Evolutionary conservation across 805 yeast species (phyloP).

Genomic region (Wickerhamomyces ciferrii): DNA sequence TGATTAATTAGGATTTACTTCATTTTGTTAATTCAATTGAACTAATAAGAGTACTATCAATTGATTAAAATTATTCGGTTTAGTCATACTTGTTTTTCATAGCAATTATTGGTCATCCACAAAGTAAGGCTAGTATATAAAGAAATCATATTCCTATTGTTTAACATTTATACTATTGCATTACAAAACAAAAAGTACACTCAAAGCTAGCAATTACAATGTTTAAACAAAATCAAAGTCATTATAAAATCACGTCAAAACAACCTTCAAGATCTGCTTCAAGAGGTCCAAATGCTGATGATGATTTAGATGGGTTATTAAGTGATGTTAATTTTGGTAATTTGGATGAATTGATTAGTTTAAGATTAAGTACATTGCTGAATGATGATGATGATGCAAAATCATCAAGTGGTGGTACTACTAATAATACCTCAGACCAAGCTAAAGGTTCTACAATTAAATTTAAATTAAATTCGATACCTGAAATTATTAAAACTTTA

Average conservation of each 20-base stretch:
- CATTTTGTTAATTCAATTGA: too few species aligned
- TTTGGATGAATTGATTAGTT: slow-evolving; percentile 19
- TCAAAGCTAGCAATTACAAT: too few species aligned
- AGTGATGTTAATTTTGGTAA: slow-evolving; percentile 20
- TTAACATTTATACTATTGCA: too few species aligned
- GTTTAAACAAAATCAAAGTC: too few species aligned
- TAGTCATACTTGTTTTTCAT: neutral
- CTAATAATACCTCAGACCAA: too few species aligned
- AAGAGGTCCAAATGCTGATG: slow-evolving; percentile 9
- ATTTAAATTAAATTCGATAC: slow-evolving; percentile 16
- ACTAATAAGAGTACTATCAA: too few species aligned
- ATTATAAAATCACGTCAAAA: slow-evolving; percentile 2
- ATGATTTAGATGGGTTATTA: slow-evolving; percentile 13
- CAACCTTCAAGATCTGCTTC: slow-evolving; percentile 8
- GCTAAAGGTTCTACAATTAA: slow-evolving; percentile 9
- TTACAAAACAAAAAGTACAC: neutral
- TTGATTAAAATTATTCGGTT: too few species aligned
- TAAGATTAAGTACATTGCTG: slow-evolving; percentile 14
- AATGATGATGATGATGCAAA: slow-evolving; percentile 8
- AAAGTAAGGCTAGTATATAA: too few species aligned
- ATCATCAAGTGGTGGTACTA: too few species aligned
- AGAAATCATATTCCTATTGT: too few species aligned
- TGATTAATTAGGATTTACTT: too few species aligned
- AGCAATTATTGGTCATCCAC: neutral
- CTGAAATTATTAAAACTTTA: slow-evolving; percentile 15